A percentile compares a stretch with the other conserved stretches of the same genome.
Evolutionary conservation across 1,284 basidiomycete genomes (phyloP).

Genomic region (Puccinia sorghi): DNA sequence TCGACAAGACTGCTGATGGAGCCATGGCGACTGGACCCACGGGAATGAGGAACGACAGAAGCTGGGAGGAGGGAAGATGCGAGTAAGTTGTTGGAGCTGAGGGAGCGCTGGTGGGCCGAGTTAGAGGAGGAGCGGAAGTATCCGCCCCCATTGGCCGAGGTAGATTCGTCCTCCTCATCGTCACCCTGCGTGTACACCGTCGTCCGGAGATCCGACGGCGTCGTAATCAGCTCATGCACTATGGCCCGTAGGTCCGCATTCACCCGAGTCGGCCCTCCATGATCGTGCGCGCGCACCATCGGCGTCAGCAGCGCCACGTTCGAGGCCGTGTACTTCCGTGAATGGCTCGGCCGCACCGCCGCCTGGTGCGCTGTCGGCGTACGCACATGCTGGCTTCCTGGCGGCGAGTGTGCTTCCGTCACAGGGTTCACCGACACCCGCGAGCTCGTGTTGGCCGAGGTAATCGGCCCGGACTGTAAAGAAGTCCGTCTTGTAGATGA

Average conservation of each 20-base stretch:
- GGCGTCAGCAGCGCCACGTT: constrained; percentile 26
- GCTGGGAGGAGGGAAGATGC: too few relatives aligned
- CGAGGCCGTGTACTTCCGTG: constrained; percentile 24
- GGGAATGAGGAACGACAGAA: neutral
- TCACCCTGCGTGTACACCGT: constrained; percentile 17
- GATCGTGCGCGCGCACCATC: neutral
- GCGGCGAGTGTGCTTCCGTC: neutral
- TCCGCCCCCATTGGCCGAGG: neutral
- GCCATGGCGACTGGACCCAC: neutral
- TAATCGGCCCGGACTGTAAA: neutral
- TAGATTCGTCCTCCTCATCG: neutral
- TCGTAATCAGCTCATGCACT: constrained; percentile 17
- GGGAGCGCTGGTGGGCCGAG: neutral
- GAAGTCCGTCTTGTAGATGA: neutral
- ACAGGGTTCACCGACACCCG: neutral
- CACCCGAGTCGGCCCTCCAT: neutral
- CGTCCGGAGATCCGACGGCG: neutral
- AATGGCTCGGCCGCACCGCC: neutral
- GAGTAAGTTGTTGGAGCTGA: neutral
- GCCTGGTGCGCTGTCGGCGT: neutral
- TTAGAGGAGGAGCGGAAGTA: neutral
- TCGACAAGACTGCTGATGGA: neutral
- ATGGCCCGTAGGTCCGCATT: constrained; percentile 21
- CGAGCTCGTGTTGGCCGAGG: neutral
- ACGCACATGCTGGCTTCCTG: neutral